Base-by-base conservation (phyloP, 192 early-diverging fungal genomes). In the Gryganskiella cystojenkinii region DNA sequence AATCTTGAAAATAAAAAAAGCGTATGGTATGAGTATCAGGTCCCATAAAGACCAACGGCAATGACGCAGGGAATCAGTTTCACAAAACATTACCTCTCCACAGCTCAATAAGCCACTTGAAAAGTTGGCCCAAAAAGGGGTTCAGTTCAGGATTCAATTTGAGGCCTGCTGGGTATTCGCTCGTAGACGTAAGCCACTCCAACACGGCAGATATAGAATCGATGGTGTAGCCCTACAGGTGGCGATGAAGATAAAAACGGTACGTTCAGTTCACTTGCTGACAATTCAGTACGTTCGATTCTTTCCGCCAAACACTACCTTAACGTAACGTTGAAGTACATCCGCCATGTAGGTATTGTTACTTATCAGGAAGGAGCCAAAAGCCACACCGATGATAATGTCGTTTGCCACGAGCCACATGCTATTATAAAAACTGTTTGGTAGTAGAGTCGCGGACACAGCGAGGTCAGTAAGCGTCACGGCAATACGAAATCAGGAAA, bases 351-450 rank as follows among this genome's bases (percentile, higher is more conserved):
- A 54, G 2, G 82, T 74, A 40, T 86, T 78, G 68, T 95, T 85
- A 33, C 84, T 80, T 19, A 93, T 82, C 24, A 98, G 64, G 37
- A 91, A 87, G 0, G 88, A 86, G 10, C 95, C 94, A 2, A 97
- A 65, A 0, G 92, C 86, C 1, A 94, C 80, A 0, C 96, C 96
- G 57, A 99, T 85, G 51, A 95, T 91, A 8, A 96, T 86, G 71
- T 98, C 96, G 66, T 97, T 94, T 8, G 90, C 91, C n/a, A 95
- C 90, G 24, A 97, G 89, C 95, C 96, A 99, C 71, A 95, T 89
- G 52, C 92, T 94, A 80, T 98, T 99, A 82, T 95, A 96, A 70
- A 99, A 96, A 56, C 93, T 93, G 56, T 7, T 14, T 71, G 46
- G 14, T 31, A 42, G 40, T 44, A 14, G 31, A 42, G 22, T 19